Conservation (phyloP, 345 rosid species). For the Ricinus communis region DNA sequence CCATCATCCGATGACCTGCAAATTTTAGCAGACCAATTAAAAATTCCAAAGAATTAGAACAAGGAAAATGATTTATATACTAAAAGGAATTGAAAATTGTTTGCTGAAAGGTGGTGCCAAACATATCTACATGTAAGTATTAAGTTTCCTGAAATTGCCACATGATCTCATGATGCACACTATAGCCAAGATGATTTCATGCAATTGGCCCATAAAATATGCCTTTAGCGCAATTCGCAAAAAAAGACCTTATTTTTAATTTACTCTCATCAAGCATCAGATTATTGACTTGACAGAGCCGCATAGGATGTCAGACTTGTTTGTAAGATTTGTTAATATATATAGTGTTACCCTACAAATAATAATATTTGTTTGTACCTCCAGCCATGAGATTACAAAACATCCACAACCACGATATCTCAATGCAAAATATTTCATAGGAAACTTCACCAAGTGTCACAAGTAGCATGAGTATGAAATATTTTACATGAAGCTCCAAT, state of each 20-base stretch:
- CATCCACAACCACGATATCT: too few relatives aligned
- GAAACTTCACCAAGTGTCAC: conserved; percentile 10
- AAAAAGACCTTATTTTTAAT: background rate
- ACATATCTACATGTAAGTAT: too few relatives aligned
- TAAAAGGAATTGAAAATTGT: background rate
- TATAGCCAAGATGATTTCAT: background rate
- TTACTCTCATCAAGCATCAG: background rate
- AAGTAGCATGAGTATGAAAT: conserved; percentile 8
- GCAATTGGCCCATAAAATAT: background rate
- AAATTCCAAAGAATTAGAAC: background rate
- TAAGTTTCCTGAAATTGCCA: too few relatives aligned
- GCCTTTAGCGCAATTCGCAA: background rate
- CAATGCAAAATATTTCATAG: conserved; percentile 3
- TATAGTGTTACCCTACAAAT: background rate
- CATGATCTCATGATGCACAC: conserved; percentile 2
- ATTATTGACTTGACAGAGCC: background rate
- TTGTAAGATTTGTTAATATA: background rate
- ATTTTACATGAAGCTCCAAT: conserved; percentile 14
- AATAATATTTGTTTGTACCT: too few relatives aligned
- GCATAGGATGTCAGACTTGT: background rate
- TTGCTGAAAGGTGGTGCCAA: background rate
- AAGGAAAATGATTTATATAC: background rate
- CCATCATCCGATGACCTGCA: conserved; percentile 98
- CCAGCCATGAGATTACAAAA: too few relatives aligned
- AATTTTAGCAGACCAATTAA: conserved; percentile 16